Base-by-base conservation (phyloP, 331 rosid species). In the Stylosanthes scabra region DNA sequence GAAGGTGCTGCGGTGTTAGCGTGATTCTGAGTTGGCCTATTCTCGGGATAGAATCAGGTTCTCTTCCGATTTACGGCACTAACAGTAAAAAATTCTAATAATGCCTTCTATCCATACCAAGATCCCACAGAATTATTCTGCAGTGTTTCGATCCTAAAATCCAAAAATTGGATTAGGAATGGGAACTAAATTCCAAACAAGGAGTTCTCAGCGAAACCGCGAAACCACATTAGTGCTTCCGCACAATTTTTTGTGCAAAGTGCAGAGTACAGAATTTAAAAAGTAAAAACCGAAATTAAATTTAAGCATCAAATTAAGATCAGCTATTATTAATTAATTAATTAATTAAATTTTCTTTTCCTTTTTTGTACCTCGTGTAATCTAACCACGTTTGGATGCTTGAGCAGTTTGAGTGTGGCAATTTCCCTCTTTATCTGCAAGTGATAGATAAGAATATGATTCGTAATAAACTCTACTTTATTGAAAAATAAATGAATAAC, bases 351-450 rank as follows among this genome's bases (percentile, higher is more conserved):
- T 20, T 20, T 31, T 2, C 3, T 31, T 31, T 5, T 31, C 37
- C 5, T 31, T 31, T 31, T 31, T 3, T 31, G 28, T 83, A 92
- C 98, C 99, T 95, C 99, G 16, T 83, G 79, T 47, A 95, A 78
- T 78, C 93, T 82, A 57, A 95, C 97, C 1, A 94, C 82, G 11
- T 90, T 94, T 1, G 97, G 99, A 84, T 94, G 99, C 44, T 83
- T 86, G 51, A 94, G 90, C 25, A 91, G 90, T 81, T 91, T 94
- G 72, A 90, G 82, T 46, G 97, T 85, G 15, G 66, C 72, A 40
- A 94, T 94, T 70, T 94, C 99, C 73, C 97, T 87, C 88, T 90
- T 91, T 74, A 94, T 88, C 99, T 94, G 97, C 87, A 81, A 20
- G 0, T 20, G 25, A 20, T 20, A 20, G 25, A 20, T 20, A 20